These are phyloP conservation scores for Lactarius akahatsu DNA, from an alignment of 768 basidiomycete species.

Conservation along the genomic window DNA sequence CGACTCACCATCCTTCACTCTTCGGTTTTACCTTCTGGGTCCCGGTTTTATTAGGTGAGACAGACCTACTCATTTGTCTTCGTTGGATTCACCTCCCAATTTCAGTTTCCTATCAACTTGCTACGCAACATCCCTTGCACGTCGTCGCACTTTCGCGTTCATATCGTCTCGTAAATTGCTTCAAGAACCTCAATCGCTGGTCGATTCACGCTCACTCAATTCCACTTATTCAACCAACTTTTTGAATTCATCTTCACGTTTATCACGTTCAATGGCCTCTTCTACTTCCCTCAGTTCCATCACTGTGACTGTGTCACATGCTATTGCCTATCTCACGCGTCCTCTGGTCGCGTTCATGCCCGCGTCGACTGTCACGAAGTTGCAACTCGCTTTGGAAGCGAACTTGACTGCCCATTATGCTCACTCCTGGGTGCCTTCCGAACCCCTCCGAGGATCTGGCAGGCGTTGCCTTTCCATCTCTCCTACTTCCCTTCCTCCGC, in stretches of 20 bases:
- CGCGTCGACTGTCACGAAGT: conserved; percentile 61
- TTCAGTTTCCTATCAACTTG: conserved; percentile 24
- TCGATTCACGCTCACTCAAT: conserved; percentile 47
- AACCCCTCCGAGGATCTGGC: conserved; percentile 67
- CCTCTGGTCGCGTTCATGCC: conserved; percentile 59
- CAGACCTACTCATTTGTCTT: not conserved
- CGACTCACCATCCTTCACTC: conserved; percentile 5
- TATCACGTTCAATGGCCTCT: conserved; percentile 21
- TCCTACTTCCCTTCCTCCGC: conserved; percentile 65
- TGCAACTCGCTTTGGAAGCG: conserved; percentile 69
- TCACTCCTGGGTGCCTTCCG: conserved; percentile 60
- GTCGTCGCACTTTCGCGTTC: conserved; percentile 28
- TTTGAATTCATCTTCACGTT: conserved; percentile 15
- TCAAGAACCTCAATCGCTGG: conserved; percentile 56
- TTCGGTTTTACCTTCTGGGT: conserved; percentile 25
- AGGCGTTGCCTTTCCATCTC: conserved; percentile 75
- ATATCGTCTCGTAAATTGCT: conserved; percentile 35
- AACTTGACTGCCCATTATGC: conserved; percentile 71
- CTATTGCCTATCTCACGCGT: conserved; percentile 69
- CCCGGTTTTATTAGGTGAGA: conserved; percentile 15
- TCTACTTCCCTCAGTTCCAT: conserved; percentile 46
- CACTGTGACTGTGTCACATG: conserved; percentile 68
- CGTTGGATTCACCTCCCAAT: conserved; percentile 5
- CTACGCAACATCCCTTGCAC: conserved; percentile 34
- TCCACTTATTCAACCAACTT: conserved; percentile 32